Base-by-base conservation (phyloP, 805 yeast genomes). In the Spathaspora girioi region DNA sequence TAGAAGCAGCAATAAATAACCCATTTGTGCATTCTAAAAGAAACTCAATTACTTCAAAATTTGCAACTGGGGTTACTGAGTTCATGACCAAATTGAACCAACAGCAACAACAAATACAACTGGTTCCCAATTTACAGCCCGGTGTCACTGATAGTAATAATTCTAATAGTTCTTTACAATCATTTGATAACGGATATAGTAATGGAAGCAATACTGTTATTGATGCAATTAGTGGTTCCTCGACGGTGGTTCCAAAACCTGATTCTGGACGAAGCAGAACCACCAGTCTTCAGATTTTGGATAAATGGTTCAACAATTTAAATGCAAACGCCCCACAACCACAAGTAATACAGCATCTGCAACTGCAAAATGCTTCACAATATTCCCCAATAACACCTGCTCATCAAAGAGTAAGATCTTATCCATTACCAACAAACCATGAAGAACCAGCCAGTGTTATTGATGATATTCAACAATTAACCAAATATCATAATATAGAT, bases 201-300 rank as follows among this genome's bases (percentile, higher is more conserved):
- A 12, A 49, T 57, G 18, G 56, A 59, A 2, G 50, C 49, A 27
- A 61, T 59, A 17, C 29, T 18, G 27, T 14, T 17, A 9, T 42
- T 6, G 40, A 35, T 11, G 45, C 6, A 11, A 15, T 29, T n/a
- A 42, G 31, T 15, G 15, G 29, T 26, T 14, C 38, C n/a, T 45
- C 38, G 2, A 18, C 38, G 5, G 40, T 14, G 17, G 40, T 35
- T 35, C 40, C 40, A 12, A 45, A 45, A 26, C 58, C 44, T 12
- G 54, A 48, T 43, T 43, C 44, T 14, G 47, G 47, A 15, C 58
- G 75, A 31, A 57, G 62, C 26, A 61, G 77, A 54, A 67, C 75
- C 10, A 59, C 75, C 27, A 72, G 77, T 55, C 51, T 70, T 19
- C 78, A 73, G 51, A 63, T 73, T 15, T 71, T 73, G 73, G 78